Evolutionary conservation across 345 rosid genomes (phyloP), one percentile per base, ranked within the genome.

Genomic region (Populus deltoides): DNA sequence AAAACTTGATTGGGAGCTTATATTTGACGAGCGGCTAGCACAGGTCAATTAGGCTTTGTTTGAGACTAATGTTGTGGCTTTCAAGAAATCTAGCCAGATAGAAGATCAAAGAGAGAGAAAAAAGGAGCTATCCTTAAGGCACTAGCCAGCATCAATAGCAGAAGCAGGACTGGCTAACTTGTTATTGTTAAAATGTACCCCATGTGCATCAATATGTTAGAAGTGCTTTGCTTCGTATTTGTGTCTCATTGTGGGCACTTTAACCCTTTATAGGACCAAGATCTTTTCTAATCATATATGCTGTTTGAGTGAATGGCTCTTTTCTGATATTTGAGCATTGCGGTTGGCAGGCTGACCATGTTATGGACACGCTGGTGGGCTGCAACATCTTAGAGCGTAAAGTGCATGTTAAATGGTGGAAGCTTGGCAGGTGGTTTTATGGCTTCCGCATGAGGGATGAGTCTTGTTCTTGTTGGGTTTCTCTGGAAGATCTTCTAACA

Each of bases 381-480:
- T 81, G 86, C 80, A 79, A 84, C 76, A 87, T 93, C 76, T 68
- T 88, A 17, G 89, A 90, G 72, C 86, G 88, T 63, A 80, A 83
- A 62, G 85, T 91, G 68, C 85, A 90, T 74, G 85, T 90, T 79
- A 84, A 70, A 81, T 91, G 95, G 97, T 91, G 89, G 88, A 92
- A 89, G 81, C 84, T 91, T 22, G 91, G 94, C 8, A 81, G 97
- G 83, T 88, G 90, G 92, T 86, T 86, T 25, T 74, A 78, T 59
- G 94, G 95, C 75, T 88, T 86, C 80, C 86, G 94, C 45, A 87
- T 87, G 90, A 85, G 89, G 76, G 98, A 92, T 6, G 95, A 93
- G 76, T 84, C 80, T 6, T 89, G 84, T 22, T 86, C 85, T 8
- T 88, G 90, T 36, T 73, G 55, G 61, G 85, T 89, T 12, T 88